Evolutionary conservation across 805 yeast species (phyloP), one percentile per base, ranked within the genome.

Genomic region (Wickerhamomyces queroliae): DNA sequence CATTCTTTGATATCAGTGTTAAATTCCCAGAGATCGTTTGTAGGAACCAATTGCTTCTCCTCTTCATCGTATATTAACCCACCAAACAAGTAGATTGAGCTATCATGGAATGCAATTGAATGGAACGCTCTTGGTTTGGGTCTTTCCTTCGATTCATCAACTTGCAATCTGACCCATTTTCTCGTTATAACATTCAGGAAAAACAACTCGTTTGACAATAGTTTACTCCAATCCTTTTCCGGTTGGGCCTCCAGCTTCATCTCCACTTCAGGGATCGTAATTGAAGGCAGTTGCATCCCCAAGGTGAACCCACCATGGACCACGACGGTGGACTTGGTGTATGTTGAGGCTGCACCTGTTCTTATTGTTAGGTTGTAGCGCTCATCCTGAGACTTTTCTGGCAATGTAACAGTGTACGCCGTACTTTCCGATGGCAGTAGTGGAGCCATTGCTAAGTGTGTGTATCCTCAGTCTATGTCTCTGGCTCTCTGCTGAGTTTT

Each of bases 11-110:
- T 61, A 28, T 66, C 68, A 30, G 80, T 56, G 53, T 80, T 73
- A 47, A 80, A 76, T 48, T 72, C 71, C 91, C 93, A 85, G 20
- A 82, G 58, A 48, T 85, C 93, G 49, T 80, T 80, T 6, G 71
- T 55, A 0, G 85, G 76, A 11, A 57, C 53, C 13, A 72, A 45
- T 35, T 64, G 66, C 36, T 64, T 58, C 6, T 52, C 56, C 31
- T 56, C 55, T 26, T 59, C 57, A 33, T 66, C 62, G 8, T 74
- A 61, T 0, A 63, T 57, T 22, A 84, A 54, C 1, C 95, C 95
- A 22, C 95, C 93, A 52, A 72, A 77, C 3, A 82, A 49, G 53
- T 73, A 83, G 3, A 83, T 42, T 33, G 70, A 66, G 34, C 74
- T 69, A 26, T 70, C 72, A 39, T 67, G 59, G 33, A 70, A 72